Evolutionary conservation across 129 eudicot species (phyloP), one percentile per base, ranked within the genome.

Genomic region (Ambrosia trifida): DNA sequence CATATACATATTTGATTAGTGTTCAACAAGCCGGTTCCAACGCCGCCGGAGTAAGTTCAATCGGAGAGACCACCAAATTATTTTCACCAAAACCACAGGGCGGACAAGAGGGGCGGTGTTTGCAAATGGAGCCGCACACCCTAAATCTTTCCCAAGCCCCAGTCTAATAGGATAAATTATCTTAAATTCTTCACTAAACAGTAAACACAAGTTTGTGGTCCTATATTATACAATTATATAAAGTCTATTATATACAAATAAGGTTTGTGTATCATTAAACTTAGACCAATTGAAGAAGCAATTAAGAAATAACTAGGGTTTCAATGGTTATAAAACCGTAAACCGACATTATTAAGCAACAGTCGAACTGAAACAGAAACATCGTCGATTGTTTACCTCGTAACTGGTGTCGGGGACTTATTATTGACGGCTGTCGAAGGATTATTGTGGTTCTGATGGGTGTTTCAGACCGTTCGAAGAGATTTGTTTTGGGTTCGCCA

Each of bases 261-360:
- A 24, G 43, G 9, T 5, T 36, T 38, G 43, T 38, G 9, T 38
- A 38, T 38, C 43, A 38, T 38, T 38, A 38, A 38, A 1, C 43
- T 9, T 49, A 49, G 17, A 49, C 19, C 54, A 49, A 2, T 49
- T 49, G 6, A 49, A 49, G 4, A 49, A 49, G 20, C 54, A 49
- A 14, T 20, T 14, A 49, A 49, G 20, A 0, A 49, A 18, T 12
- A 28, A 35, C 71, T 73, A 73, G 71, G 78, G 78, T 73, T 73
- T 73, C 64, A 33, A 61, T 47, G 60, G n/a, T 19, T 47, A 73
- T 50, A 14, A 20, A 73, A 63, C 11, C 58, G 51, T 17, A 63
- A 73, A 73, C 31, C 16, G 28, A 50, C 71, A 50, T 50, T 50
- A 73, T 47, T 7, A 35, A 73, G 11, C 14, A 46, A 61, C 30